Evolutionary conservation across 495 filamentous ascomycete genomes (phyloP).

Genomic region (Baudoinia panamericana): DNA sequence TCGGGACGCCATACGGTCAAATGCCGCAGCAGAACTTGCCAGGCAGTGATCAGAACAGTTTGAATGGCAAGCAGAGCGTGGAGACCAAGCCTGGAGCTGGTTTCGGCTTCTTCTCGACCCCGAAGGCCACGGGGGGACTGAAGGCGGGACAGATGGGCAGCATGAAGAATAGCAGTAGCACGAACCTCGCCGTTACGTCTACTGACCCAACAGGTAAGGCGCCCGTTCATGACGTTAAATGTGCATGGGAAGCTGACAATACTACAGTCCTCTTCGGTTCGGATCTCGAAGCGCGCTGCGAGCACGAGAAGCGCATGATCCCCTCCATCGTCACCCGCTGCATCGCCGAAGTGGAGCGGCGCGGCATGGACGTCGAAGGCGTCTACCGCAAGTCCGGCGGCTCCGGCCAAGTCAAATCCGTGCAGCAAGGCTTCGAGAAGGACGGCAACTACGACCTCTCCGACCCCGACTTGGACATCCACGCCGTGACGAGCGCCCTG

Average conservation of each 20-base stretch:
- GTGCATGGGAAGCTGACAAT: conserved; percentile 9
- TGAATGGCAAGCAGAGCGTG: conserved; percentile 6
- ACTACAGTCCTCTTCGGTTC: conserved; percentile 69
- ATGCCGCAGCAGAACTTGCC: conserved; percentile 1
- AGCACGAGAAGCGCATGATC: conserved; percentile 79
- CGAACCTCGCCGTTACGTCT: conserved; percentile 11
- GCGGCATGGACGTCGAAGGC: conserved; percentile 95
- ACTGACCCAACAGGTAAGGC: conserved; percentile 19
- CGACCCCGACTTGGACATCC: conserved; percentile 86
- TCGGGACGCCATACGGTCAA: conserved; percentile 34
- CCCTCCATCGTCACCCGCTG: conserved; percentile 84
- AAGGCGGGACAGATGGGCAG: conserved; percentile 36
- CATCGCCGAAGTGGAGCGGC: conserved; percentile 91
- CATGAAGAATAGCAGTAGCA: conserved; percentile 39
- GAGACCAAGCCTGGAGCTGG: conserved; percentile 5
- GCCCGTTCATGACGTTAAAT: background rate
- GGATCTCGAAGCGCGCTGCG: conserved; percentile 72
- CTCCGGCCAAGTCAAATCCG: conserved; percentile 67
- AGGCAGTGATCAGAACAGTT: conserved; percentile 17
- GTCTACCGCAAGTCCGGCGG: conserved; percentile 97
- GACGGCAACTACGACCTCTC: conserved; percentile 78
- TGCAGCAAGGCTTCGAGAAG: conserved; percentile 83
- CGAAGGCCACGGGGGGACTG: conserved; percentile 31
- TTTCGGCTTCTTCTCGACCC: conserved; percentile 56
- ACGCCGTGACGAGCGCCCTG: conserved; percentile 84